Conservation (phyloP, 306 rosid genomes). For the Gastrolobium villosum region DNA sequence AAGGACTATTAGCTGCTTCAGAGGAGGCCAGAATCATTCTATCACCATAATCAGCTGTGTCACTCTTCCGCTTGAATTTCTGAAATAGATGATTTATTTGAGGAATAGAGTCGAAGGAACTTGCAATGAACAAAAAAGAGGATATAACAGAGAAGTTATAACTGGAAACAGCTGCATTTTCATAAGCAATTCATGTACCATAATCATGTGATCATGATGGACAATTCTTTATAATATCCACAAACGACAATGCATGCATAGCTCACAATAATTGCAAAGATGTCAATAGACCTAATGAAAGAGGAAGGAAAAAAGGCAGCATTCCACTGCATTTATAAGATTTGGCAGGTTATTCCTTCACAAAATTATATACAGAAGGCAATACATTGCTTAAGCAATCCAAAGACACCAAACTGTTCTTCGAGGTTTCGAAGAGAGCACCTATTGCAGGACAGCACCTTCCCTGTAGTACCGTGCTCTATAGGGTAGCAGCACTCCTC, state of each 20-base stretch:
- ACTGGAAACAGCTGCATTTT: conserved; percentile 5
- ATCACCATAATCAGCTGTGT: conserved; percentile 67
- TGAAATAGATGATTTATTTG: conserved; percentile 18
- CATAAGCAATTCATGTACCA: background rate
- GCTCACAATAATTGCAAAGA: background rate
- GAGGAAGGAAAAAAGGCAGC: background rate
- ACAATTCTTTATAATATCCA: background rate
- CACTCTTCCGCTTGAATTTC: conserved; percentile 86
- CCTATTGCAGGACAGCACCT: background rate
- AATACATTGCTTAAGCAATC: background rate
- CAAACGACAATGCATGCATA: background rate
- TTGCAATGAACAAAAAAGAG: background rate
- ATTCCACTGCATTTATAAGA: background rate
- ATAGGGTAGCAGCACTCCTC: background rate
- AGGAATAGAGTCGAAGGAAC: conserved; percentile 3
- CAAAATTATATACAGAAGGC: background rate
- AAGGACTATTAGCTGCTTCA: conserved; percentile 61
- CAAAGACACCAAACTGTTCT: background rate
- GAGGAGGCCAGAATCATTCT: conserved; percentile 62
- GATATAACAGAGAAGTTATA: background rate
- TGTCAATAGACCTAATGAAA: background rate
- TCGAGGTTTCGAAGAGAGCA: background rate
- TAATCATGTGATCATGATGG: background rate
- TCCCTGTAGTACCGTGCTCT: background rate
- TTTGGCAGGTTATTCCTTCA: conserved; percentile 3